phyloP scores from a whole-genome alignment of 345 rosid species.

The Aethionema arabicum region DNA sequence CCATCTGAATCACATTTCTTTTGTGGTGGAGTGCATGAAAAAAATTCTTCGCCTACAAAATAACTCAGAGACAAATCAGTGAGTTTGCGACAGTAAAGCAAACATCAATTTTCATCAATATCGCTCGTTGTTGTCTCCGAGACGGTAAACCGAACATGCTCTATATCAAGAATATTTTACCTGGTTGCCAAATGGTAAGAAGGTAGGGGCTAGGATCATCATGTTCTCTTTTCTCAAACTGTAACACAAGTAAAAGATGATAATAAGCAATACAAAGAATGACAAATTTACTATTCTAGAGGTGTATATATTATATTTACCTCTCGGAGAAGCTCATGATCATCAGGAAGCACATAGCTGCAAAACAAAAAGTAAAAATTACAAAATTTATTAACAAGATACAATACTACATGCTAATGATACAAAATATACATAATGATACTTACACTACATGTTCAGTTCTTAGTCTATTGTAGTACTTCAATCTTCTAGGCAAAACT shows the following conservation, averaged over 20 bases:
- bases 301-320: constrained; percentile 35
- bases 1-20: constrained; percentile 38
- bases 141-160: no score
- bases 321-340: constrained; percentile 45
- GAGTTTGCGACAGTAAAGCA: no score
- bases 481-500: constrained; percentile 33
- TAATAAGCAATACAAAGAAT: neutral
- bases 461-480: constrained; percentile 42
- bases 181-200: constrained; percentile 65
- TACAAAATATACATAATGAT: neutral
- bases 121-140: no score
- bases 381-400: neutral
- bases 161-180: constrained; percentile 27
- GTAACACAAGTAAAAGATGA: neutral
- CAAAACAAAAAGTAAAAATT: constrained; percentile 13
- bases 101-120: no score
- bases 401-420: neutral
- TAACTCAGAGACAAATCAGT: no score
- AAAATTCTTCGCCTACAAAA: constrained; percentile 48
- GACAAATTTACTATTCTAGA: neutral
- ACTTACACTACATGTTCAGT: constrained; percentile 76
- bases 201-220: constrained; percentile 56
- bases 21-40: constrained; percentile 35
- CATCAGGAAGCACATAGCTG: constrained; percentile 66
- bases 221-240: constrained; percentile 50